phyloP scores from a whole-genome alignment of 495 filamentous ascomycete species.

The Aspergillus mulundensis region DNA sequence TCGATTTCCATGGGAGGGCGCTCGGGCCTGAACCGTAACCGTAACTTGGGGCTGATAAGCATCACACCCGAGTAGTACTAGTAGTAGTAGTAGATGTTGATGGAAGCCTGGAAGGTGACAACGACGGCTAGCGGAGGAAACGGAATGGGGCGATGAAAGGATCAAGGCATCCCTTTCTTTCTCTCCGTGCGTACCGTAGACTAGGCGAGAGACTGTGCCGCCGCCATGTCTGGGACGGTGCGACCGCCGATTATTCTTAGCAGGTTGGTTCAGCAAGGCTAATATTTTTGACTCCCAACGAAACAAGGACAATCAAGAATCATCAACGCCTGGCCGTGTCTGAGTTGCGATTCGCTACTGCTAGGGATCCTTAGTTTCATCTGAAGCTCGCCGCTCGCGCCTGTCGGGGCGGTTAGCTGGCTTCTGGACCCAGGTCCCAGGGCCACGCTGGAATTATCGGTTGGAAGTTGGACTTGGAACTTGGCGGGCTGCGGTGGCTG shows the following conservation, averaged over 20 bases:
- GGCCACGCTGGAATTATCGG: not conserved
- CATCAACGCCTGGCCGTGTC: not conserved
- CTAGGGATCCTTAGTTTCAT: not conserved
- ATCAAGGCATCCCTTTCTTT: not conserved
- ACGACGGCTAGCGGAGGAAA: not conserved
- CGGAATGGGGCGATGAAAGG: not conserved
- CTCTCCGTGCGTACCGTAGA: not conserved
- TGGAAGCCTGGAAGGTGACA: not conserved
- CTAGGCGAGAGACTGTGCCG: not conserved
- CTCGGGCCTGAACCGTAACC: conserved; percentile 15
- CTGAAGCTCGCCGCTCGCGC: not conserved
- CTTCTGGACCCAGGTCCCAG: not conserved
- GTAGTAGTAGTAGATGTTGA: not conserved
- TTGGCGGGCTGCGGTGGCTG: not conserved
- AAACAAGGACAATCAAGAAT: conserved; percentile 1
- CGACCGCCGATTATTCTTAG: not conserved
- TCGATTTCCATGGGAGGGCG: conserved; percentile 2
- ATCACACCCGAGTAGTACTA: not conserved
- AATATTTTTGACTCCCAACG: not conserved
- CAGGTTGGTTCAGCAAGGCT: not conserved
- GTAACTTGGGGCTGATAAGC: conserved; percentile 6
- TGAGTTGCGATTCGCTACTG: not conserved
- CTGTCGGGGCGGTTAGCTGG: not conserved
- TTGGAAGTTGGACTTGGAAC: not conserved
- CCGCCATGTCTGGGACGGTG: conserved; percentile 2